Base-by-base conservation (phyloP, 2,329 filamentous ascomycete genomes). In the Penicillium hesseltinei region DNA sequence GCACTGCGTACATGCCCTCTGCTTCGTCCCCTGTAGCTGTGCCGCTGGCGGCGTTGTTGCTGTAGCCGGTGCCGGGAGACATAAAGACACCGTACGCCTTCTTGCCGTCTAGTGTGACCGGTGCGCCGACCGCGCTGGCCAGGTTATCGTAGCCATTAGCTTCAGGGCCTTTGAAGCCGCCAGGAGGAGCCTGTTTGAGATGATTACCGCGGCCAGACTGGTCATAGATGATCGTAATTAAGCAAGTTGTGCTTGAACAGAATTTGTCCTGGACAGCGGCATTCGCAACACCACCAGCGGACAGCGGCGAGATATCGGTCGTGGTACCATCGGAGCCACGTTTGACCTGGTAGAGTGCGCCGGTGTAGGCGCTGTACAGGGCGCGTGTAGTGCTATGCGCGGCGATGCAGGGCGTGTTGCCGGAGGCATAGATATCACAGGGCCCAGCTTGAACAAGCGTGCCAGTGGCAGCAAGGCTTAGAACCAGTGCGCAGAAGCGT, bases 371-470 rank as follows among this genome's bases (percentile, higher is more conserved):
- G 62, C 71, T 78, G 71, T 87, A 88, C 7, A 88, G 70, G 17
- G 84, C 83, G 4, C 85, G 81, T 56, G 85, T 88, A n/a, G 84
- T 87, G 68, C 82, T 82, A 67, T 88, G 85, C 0, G 85, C 85
- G 0, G 85, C 85, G 11, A 88, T 73, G 63, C 85, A 88, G n/a
- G 84, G 83, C 1, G 83, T 86, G 50, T 79, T 78, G 0, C 83
- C 84, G 0, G 78, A 76, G 1, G 78, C 67, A 72, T 87, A 88
- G 59, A 88, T 78, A 60, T 88, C 85, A 63, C 84, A 88, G 9
- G 85, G 84, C 13, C 78, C 84, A 39, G 83, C 82, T 19, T 74
- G 67, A 40, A 77, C 81, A 31, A 83, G 66, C 8, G 77, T 72
- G 54, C 68, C 62, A 3, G 71, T 67, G 57, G 70, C 73, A 51